Evolutionary conservation across 345 rosid species (phyloP).

Genomic region (Acer campestre): DNA sequence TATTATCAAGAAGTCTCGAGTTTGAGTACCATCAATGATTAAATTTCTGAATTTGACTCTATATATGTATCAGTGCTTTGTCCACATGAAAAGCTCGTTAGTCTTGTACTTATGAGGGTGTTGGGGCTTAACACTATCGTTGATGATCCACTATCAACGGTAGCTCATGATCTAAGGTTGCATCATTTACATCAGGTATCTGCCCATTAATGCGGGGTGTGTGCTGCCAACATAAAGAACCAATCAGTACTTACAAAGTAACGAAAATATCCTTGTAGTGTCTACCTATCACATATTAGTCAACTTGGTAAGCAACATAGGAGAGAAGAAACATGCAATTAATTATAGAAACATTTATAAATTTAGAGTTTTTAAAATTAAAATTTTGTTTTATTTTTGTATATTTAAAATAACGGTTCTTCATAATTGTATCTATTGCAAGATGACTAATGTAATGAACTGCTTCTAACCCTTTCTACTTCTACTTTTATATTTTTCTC

Average conservation of each 20-base stretch:
- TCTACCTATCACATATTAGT: background rate
- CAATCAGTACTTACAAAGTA: background rate
- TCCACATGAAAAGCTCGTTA: too few species aligned
- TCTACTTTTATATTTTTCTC: too few species aligned
- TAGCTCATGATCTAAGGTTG: constrained; percentile 75
- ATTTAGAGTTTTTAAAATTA: too few species aligned
- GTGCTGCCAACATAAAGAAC: constrained; percentile 61
- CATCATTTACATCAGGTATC: constrained; percentile 84
- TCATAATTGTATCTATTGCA: background rate
- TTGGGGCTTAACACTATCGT: background rate
- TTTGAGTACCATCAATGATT: background rate
- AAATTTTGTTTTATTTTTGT: background rate
- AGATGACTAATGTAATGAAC: background rate
- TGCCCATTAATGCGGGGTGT: constrained; percentile 80
- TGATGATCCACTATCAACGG: background rate
- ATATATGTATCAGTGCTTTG: too few species aligned
- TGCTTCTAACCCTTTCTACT: too few species aligned
- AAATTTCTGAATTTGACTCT: too few species aligned
- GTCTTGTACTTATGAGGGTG: too few species aligned
- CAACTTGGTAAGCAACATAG: background rate
- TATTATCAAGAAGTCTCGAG: background rate
- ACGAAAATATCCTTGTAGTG: background rate
- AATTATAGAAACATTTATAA: background rate
- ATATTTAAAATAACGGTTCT: background rate
- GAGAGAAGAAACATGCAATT: background rate